phyloP scores from a whole-genome alignment of 306 rosid genomes.

The Lathyrus oleraceus region DNA sequence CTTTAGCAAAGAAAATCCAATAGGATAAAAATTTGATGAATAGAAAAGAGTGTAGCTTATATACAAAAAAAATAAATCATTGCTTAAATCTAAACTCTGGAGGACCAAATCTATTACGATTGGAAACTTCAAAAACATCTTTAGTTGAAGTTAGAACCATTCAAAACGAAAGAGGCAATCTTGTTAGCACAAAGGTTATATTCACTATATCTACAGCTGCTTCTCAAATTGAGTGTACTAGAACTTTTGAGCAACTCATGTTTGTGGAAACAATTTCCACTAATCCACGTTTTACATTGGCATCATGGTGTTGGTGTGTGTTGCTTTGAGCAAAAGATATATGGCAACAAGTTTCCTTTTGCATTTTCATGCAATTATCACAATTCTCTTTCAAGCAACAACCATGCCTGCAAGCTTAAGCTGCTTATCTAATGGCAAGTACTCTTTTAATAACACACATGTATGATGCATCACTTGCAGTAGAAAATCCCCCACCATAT shows the following conservation, averaged over 20 bases:
- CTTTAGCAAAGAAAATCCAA: too few relatives aligned
- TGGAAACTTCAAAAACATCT: too few relatives aligned
- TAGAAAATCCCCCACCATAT: conserved; percentile 51
- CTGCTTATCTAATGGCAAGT: conserved; percentile 83
- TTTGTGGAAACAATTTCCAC: neutral
- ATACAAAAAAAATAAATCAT: too few relatives aligned
- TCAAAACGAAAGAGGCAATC: too few relatives aligned
- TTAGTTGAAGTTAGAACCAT: too few relatives aligned
- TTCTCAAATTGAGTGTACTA: neutral
- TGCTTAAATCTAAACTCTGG: too few relatives aligned
- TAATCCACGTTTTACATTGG: neutral
- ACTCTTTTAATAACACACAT: conserved; percentile 58
- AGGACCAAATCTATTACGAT: too few relatives aligned
- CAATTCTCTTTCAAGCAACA: conserved; percentile 32
- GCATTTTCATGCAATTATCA: conserved; percentile 10
- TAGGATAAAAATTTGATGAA: too few relatives aligned
- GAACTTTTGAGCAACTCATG: neutral
- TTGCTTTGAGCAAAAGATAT: conserved; percentile 26
- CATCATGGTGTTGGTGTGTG: conserved; percentile 11
- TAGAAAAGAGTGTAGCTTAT: too few relatives aligned
- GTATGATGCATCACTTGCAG: conserved; percentile 57
- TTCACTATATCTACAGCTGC: conserved; percentile 1
- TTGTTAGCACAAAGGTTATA: too few relatives aligned
- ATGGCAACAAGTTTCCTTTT: neutral
- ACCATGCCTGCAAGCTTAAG: conserved; percentile 71